These are phyloP conservation scores for Ogataea wickerhamii DNA, from an alignment of 805 yeast species.

Conservation along the genomic window DNA sequence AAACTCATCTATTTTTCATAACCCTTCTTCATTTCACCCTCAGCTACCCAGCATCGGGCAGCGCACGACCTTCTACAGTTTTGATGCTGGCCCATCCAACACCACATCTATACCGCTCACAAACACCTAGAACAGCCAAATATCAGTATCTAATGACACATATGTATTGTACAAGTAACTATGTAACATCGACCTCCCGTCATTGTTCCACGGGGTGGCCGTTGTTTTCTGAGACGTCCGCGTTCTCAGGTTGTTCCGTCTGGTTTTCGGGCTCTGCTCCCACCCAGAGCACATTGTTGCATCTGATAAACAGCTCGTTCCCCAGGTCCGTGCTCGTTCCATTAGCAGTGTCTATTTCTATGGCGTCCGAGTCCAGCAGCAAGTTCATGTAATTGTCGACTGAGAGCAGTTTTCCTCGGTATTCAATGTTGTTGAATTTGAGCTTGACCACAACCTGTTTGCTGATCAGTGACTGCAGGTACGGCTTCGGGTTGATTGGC, in stretches of 20 bases:
- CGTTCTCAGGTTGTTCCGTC: slow-evolving; percentile 12
- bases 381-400: slow-evolving; percentile 93
- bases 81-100: too few species aligned
- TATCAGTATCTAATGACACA: too few species aligned
- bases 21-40: too few species aligned
- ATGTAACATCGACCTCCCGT: too few species aligned
- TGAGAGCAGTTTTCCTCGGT: slow-evolving; percentile 70
- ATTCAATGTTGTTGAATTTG: slow-evolving; percentile 89
- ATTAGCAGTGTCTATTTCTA: slow-evolving; percentile 43
- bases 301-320: slow-evolving; percentile 74
- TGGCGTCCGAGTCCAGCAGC: slow-evolving; percentile 57
- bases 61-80: too few species aligned
- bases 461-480: slow-evolving; percentile 69
- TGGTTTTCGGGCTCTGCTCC: slow-evolving; percentile 43
- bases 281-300: slow-evolving; percentile 85
- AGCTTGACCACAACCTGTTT: slow-evolving; percentile 70
- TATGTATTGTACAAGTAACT: too few species aligned
- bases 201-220: too few species aligned
- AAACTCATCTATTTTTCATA: too few species aligned
- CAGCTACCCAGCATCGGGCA: too few species aligned
- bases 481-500: slow-evolving; percentile 90
- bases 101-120: too few species aligned
- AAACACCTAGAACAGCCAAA: too few species aligned
- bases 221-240: slow-evolving; percentile 10
- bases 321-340: slow-evolving; percentile 26